phyloP scores from a whole-genome alignment of 179 eudicot genomes.

The Pouteria campechiana region DNA sequence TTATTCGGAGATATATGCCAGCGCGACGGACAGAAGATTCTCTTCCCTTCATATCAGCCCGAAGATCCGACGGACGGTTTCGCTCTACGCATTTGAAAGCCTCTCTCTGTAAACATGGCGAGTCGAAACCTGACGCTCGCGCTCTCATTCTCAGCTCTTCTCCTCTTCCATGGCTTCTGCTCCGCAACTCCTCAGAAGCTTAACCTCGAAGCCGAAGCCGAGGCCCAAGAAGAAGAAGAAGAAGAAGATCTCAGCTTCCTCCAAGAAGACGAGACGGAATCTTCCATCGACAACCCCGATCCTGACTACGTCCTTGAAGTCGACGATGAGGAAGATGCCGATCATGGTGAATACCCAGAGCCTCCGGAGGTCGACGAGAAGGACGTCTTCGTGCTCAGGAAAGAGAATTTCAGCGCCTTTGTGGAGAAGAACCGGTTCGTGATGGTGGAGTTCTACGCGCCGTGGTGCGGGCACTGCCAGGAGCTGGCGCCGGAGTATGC shows the following conservation, averaged over 20 bases:
- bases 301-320: conserved; percentile 11
- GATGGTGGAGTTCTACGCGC: conserved; percentile 92
- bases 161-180: conserved; percentile 1
- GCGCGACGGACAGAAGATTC: no score
- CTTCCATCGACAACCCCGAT: conserved; percentile 13
- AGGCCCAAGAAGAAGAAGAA: conserved; percentile 1
- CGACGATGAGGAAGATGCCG: conserved; percentile 16
- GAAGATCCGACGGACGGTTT: no score
- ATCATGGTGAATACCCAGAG: conserved; percentile 19
- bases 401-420: conserved; percentile 54
- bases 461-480: conserved; percentile 91
- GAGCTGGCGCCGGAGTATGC: conserved; percentile 79
- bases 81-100: no score
- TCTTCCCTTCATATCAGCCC: no score
- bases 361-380: conserved; percentile 39
- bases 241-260: conserved; percentile 70
- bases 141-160: conserved; percentile 7
- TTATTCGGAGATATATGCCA: no score
- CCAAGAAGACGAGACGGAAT: conserved; percentile 16
- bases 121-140: conserved; percentile 8
- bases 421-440: conserved; percentile 53
- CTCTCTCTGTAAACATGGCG: conserved; percentile 2
- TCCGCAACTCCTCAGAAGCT: conserved; percentile 3
- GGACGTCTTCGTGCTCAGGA: conserved; percentile 71
- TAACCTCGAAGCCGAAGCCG: no score